phyloP scores from a whole-genome alignment of 2,329 filamentous ascomycete species.

The Colletotrichum coccodes region DNA sequence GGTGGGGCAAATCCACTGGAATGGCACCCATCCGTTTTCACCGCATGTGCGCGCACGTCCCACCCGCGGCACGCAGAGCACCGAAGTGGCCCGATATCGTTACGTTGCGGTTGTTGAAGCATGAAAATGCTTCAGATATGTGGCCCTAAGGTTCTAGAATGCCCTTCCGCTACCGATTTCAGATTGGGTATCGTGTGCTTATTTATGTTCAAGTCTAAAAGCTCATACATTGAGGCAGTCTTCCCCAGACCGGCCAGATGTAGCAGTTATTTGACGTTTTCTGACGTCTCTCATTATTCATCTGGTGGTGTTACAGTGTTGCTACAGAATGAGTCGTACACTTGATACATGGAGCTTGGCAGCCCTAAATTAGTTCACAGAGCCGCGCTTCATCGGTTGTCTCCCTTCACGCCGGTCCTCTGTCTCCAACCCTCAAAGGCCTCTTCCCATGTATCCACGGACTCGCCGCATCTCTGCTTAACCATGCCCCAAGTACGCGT shows the following conservation, averaged over 20 bases:
- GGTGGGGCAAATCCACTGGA: neutral
- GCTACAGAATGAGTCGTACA: constrained; percentile 12
- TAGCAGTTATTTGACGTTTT: neutral
- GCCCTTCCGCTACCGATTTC: too few species aligned
- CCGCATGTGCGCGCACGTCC: neutral
- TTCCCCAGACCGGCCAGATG: neutral
- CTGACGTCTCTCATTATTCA: constrained; percentile 10
- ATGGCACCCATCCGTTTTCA: neutral
- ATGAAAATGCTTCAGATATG: too few species aligned
- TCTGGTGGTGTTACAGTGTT: constrained; percentile 15
- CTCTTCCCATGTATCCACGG: constrained; percentile 70
- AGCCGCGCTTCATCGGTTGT: neutral
- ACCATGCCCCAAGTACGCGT: constrained; percentile 84
- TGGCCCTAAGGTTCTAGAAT: too few species aligned
- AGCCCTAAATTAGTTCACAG: neutral
- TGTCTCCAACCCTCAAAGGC: constrained; percentile 69
- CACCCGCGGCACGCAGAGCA: neutral
- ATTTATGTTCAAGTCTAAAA: neutral
- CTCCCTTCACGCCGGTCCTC: constrained; percentile 8
- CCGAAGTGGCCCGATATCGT: neutral
- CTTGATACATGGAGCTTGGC: neutral
- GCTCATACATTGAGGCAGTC: neutral
- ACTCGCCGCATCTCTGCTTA: constrained; percentile 76
- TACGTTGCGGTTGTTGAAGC: neutral
- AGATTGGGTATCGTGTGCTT: too few species aligned